phyloP scores from a whole-genome alignment of 345 rosid genomes.

The Raphanus sativus region DNA sequence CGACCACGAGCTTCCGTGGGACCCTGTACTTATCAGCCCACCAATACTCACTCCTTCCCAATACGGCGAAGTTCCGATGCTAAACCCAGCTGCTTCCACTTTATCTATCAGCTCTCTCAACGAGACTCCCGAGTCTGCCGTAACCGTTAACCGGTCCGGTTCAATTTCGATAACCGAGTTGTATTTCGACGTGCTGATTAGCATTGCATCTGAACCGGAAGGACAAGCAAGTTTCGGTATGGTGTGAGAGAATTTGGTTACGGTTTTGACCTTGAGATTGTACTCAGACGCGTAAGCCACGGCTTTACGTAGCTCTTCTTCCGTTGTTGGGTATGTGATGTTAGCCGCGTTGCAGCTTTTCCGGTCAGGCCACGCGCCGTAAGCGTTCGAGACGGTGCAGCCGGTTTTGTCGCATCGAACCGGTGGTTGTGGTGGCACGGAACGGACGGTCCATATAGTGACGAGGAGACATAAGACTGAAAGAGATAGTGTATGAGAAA shows the following conservation, averaged over 20 bases:
- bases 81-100: slow-evolving; percentile 66
- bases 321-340: slow-evolving; percentile 62
- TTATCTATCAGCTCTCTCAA: slow-evolving; percentile 60
- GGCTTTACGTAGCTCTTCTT: slow-evolving; percentile 60
- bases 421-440: slow-evolving; percentile 61
- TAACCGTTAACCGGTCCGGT: slow-evolving; percentile 46
- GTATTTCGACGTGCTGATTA: slow-evolving; percentile 64
- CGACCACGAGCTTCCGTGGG: slow-evolving; percentile 98
- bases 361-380: slow-evolving; percentile 80
- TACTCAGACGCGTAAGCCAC: slow-evolving; percentile 58
- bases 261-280: slow-evolving; percentile 65
- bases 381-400: slow-evolving; percentile 68
- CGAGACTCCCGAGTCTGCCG: slow-evolving; percentile 71
- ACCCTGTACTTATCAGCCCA: slow-evolving; percentile 80
- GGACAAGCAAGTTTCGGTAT: slow-evolving; percentile 89
- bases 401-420: slow-evolving; percentile 51
- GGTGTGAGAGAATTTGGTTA: slow-evolving; percentile 72
- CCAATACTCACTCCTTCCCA: slow-evolving; percentile 94
- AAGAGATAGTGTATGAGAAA: not conserved
- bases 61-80: slow-evolving; percentile 73
- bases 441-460: slow-evolving; percentile 23
- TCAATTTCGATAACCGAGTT: slow-evolving; percentile 56
- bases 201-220: slow-evolving; percentile 45
- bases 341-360: slow-evolving; percentile 50
- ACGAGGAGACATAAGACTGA: slow-evolving; percentile 12